phyloP scores from a whole-genome alignment of 306 rosid species.

The Elaeagnus macrophylla region DNA sequence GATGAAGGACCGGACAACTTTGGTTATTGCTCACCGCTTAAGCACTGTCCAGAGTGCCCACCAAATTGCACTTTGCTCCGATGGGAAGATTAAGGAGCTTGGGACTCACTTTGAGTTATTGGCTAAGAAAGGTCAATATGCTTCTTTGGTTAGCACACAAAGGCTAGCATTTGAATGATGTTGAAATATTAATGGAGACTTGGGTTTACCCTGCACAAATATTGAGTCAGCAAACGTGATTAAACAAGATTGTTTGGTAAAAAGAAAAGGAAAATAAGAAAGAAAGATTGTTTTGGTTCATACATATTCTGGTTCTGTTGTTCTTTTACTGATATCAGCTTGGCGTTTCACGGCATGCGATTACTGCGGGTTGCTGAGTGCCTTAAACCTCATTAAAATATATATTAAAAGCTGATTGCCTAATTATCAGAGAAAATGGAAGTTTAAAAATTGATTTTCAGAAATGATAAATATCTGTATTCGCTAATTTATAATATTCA shows the following conservation, averaged over 20 bases:
- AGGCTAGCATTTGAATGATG: conserved; percentile 85
- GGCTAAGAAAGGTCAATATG: conserved; percentile 74
- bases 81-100: conserved; percentile 59
- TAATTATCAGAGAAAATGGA: no score
- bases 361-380: no score
- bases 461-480: no score
- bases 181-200: conserved; percentile 2
- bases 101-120: conserved; percentile 73
- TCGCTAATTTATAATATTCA: no score
- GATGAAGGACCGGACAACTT: conserved; percentile 82
- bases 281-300: conserved; percentile 9
- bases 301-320: background rate
- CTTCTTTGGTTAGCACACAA: conserved; percentile 75
- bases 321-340: background rate
- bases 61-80: conserved; percentile 72
- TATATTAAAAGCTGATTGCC: no score
- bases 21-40: conserved; percentile 86
- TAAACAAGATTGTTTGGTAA: no score
- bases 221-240: background rate
- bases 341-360: no score
- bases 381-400: no score
- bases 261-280: no score
- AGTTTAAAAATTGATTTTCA: no score
- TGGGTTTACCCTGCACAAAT: conserved; percentile 7
- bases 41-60: conserved; percentile 89